phyloP scores from a whole-genome alignment of 2,329 filamentous ascomycete species.

The Colletotrichum eleusines region DNA sequence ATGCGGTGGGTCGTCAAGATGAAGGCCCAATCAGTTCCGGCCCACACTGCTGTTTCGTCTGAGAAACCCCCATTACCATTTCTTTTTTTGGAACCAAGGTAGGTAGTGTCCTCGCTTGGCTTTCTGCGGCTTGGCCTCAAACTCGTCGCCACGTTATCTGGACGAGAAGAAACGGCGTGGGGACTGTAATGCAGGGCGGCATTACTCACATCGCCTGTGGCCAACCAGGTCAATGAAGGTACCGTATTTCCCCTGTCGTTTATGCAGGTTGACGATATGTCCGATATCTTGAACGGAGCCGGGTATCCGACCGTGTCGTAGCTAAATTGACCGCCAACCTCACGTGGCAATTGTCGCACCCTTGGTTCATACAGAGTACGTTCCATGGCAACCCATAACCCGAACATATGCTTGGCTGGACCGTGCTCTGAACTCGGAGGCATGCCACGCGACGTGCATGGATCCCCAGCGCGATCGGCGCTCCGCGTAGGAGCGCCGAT shows the following conservation, averaged over 20 bases:
- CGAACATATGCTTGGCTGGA: slow-evolving; percentile 6
- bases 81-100: slow-evolving; percentile 8
- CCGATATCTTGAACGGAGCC: slow-evolving; percentile 12
- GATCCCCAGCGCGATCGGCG: slow-evolving; percentile 3
- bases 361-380: neutral
- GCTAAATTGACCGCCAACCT: neutral
- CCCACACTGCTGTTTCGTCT: slow-evolving; percentile 5
- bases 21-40: slow-evolving; percentile 21
- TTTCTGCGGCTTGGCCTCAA: slow-evolving; percentile 1
- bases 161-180: neutral
- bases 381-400: slow-evolving; percentile 11
- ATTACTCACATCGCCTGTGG: neutral
- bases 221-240: slow-evolving; percentile 10
- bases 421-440: slow-evolving; percentile 6
- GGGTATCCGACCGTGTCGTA: slow-evolving; percentile 15
- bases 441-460: slow-evolving; percentile 24
- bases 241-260: neutral
- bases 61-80: slow-evolving; percentile 19
- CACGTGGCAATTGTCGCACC: slow-evolving; percentile 3
- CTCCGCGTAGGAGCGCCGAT: neutral
- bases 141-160: slow-evolving; percentile 5
- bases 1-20: slow-evolving; percentile 23
- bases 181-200: neutral
- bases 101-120: slow-evolving; percentile 13
- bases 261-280: neutral